phyloP scores from a whole-genome alignment of 1,284 basidiomycete genomes.

The Ganoderma resinaceum region DNA sequence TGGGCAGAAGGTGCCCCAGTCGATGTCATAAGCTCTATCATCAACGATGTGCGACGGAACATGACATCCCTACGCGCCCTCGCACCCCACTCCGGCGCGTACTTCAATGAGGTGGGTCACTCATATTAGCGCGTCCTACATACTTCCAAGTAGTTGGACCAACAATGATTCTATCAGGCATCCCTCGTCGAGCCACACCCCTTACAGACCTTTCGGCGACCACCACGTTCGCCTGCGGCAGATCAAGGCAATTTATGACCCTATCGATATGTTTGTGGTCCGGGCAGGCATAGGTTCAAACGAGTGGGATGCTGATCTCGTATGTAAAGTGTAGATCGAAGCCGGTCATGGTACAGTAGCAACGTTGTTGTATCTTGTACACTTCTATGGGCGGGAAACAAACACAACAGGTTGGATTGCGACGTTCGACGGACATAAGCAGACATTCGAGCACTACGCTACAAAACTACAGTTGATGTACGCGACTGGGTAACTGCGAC shows the following conservation, averaged over 20 bases:
- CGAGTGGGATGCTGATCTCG: constrained; percentile 40
- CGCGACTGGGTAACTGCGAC: constrained; percentile 26
- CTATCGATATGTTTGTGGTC: constrained; percentile 50
- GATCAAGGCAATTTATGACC: constrained; percentile 55
- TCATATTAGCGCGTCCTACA: not conserved
- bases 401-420: constrained; percentile 32
- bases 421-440: constrained; percentile 33
- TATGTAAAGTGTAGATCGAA: constrained; percentile 24
- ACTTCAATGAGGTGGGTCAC: constrained; percentile 51
- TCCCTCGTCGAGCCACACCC: constrained; percentile 48
- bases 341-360: not conserved
- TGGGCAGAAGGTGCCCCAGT: constrained; percentile 44
- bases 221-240: constrained; percentile 47
- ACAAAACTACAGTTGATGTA: constrained; percentile 42
- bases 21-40: constrained; percentile 36
- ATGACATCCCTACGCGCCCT: constrained; percentile 34
- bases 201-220: constrained; percentile 48
- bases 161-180: constrained; percentile 38
- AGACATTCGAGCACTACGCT: constrained; percentile 42
- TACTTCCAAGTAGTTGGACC: too few relatives aligned
- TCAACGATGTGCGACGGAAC: constrained; percentile 37
- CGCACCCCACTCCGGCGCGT: constrained; percentile 44
- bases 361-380: constrained; percentile 1
- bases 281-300: constrained; percentile 53
- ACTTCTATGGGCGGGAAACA: constrained; percentile 7